Base-by-base conservation (phyloP, 2,329 filamentous ascomycete species). In the Tetracladium maxilliforme region DNA sequence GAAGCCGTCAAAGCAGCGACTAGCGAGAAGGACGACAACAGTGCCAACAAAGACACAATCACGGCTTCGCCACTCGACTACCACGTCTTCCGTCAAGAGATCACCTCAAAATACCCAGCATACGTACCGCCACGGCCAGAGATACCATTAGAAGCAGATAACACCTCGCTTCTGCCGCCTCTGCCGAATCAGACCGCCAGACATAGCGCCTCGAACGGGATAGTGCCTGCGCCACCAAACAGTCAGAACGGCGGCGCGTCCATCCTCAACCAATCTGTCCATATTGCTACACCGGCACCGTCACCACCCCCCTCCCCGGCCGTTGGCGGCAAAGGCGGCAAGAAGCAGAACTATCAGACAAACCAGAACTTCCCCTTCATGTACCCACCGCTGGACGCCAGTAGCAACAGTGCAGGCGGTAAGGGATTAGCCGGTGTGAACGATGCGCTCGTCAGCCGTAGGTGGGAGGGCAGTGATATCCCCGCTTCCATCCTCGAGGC, bases 291-390 rank as follows among this genome's bases (percentile, higher is more conserved):
- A 2, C 90, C 90, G 1, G 87, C 86, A 1, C 90, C 90, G 2
- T 98, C 90, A 0, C 90, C 90, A 14, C 90, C 90, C 0, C 90
- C 90, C 2, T 94, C 87, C 2, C 90, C 90, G 1, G 65, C 60
- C 7, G 76, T 77, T 17, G 86, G 84, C 14, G 84, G 84, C 1
- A 98, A 95, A 48, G 82, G 80, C 26, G 86, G 79, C 1, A 98
- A 98, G 60, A 98, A 98, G 46, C 90, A 98, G 43, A 98, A 95
- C 39, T 98, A 98, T 42, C 90, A 98, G 48, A 98, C 90, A 0
- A 98, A 98, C 43, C 90, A 98, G 41, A 90, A 94, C 44, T 95
- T 98, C 36, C 90, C 90, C 0, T 95, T 98, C 44, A 73, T 98
- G 55, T 98, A 98, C 39, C 90, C 90, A 3, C 90, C 90, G 2